Evolutionary conservation across 768 basidiomycete species (phyloP).

Genomic region (Amylocystis lapponica): DNA sequence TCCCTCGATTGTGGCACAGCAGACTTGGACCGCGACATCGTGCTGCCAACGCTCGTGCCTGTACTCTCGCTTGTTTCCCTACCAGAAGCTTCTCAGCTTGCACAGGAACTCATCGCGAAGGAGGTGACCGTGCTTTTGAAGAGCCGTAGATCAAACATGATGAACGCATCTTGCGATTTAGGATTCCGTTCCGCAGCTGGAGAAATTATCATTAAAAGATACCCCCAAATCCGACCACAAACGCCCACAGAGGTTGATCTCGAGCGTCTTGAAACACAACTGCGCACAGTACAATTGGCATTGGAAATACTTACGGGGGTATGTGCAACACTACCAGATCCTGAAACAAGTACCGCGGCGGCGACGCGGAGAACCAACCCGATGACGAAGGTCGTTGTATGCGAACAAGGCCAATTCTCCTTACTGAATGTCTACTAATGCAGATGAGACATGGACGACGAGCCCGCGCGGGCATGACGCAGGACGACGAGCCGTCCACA

Average conservation of each 20-base stretch:
- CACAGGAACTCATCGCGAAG: constrained; percentile 45
- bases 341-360: constrained; percentile 36
- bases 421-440: constrained; percentile 30
- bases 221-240: constrained; percentile 75
- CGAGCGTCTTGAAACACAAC: constrained; percentile 60
- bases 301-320: constrained; percentile 82
- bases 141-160: neutral
- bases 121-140: constrained; percentile 35
- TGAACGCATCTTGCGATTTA: constrained; percentile 15
- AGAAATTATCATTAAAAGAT: constrained; percentile 56
- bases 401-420: constrained; percentile 31
- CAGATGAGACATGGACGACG: constrained; percentile 29
- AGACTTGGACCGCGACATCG: constrained; percentile 66
- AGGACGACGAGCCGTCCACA: constrained; percentile 15
- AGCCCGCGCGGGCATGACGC: constrained; percentile 19
- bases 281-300: constrained; percentile 75
- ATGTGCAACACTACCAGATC: constrained; percentile 86
- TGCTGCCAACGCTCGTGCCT: constrained; percentile 67
- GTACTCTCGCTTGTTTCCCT: constrained; percentile 58
- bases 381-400: constrained; percentile 35
- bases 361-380: constrained; percentile 26
- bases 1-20: constrained; percentile 55
- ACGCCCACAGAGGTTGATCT: constrained; percentile 63
- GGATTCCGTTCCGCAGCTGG: constrained; percentile 46
- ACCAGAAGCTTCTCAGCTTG: constrained; percentile 39